Evolutionary conservation across 345 rosid species (phyloP).

Genomic region (Camelina laxa): DNA sequence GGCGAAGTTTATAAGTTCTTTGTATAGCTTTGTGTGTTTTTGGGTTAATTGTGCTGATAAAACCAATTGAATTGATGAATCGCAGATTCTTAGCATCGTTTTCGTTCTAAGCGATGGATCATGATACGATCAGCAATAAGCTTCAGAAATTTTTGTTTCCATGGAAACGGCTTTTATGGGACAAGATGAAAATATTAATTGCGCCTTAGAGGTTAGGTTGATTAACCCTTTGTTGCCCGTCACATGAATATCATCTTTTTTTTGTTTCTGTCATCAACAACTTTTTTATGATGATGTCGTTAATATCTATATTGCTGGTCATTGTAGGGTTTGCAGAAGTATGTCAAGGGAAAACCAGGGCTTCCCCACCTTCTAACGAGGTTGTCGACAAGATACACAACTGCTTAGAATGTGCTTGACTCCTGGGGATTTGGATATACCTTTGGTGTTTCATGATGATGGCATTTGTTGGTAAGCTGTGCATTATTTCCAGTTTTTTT

Average conservation of each 20-base stretch:
- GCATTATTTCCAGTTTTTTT: neutral
- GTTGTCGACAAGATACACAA: constrained; percentile 54
- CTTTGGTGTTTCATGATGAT: constrained; percentile 52
- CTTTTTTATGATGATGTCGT: neutral
- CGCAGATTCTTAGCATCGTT: constrained; percentile 67
- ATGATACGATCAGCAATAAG: constrained; percentile 55
- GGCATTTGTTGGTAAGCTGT: constrained; percentile 64
- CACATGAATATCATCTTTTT: neutral
- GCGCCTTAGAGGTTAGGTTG: constrained; percentile 53
- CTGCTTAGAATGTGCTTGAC: constrained; percentile 59
- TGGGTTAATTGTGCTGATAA: neutral
- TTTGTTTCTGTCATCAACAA: neutral
- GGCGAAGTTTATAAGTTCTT: too few species aligned
- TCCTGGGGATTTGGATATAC: constrained; percentile 69
- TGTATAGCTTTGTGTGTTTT: neutral
- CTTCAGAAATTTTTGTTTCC: constrained; percentile 55
- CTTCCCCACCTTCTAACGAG: constrained; percentile 54
- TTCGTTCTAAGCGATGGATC: constrained; percentile 55
- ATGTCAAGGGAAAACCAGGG: constrained; percentile 61
- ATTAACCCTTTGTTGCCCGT: neutral
- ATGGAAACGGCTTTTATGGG: constrained; percentile 61
- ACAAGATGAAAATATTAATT: constrained; percentile 52
- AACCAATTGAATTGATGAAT: constrained; percentile 20
- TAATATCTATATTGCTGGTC: constrained; percentile 1
- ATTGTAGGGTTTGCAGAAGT: constrained; percentile 64